phyloP scores from a whole-genome alignment of 2,329 filamentous ascomycete genomes.

The Botrytis byssoidea region DNA sequence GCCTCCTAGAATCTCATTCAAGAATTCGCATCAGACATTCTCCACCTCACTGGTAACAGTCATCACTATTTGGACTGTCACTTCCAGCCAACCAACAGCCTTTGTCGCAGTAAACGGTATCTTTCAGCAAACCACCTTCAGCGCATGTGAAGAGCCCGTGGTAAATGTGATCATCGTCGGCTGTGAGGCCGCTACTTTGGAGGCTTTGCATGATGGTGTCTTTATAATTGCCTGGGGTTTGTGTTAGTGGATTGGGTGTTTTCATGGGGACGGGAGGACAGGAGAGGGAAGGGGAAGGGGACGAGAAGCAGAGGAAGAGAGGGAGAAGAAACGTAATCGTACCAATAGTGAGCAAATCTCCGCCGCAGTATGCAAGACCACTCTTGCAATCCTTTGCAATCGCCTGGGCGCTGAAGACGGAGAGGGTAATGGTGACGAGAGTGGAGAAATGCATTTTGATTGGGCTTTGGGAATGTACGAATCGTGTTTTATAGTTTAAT shows the following conservation, averaged over 20 bases:
- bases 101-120: too few species aligned
- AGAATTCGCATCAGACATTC: background rate
- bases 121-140: rapidly evolving
- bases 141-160: background rate
- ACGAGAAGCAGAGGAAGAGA: background rate
- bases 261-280: too few species aligned
- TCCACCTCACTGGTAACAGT: background rate
- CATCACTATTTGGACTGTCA: background rate
- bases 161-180: background rate
- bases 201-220: background rate
- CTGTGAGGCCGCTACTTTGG: too few species aligned
- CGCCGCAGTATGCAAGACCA: background rate
- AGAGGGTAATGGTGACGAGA: background rate
- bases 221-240: background rate
- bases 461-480: background rate
- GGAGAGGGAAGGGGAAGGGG: background rate
- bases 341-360: background rate
- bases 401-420: background rate
- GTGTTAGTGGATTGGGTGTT: background rate
- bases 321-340: background rate
- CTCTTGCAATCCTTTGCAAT: background rate
- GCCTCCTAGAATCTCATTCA: background rate
- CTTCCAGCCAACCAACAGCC: background rate
- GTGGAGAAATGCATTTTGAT: background rate
- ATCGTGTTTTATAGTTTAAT: background rate